Evolutionary conservation across 805 yeast genomes (phyloP).

Genomic region (Yarrowia yakushimensis): DNA sequence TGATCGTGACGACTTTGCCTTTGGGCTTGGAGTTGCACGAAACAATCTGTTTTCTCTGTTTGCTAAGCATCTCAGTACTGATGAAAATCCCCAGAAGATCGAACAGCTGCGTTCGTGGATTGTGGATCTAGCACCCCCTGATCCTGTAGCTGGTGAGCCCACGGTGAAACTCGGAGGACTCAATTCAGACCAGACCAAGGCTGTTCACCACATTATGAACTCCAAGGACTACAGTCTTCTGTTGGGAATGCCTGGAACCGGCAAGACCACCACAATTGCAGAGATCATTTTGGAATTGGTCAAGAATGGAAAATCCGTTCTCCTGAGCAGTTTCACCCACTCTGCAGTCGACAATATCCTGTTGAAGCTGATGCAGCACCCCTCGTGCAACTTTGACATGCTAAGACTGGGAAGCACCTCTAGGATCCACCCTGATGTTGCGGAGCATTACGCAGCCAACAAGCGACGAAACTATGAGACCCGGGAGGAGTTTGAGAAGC

Average conservation of each 20-base stretch:
- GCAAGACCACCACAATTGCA: conserved; percentile 87
- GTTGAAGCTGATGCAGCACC: conserved; percentile 56
- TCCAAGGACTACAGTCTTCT: conserved; percentile 76
- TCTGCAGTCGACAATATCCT: conserved; percentile 94
- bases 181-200: conserved; percentile 68
- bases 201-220: conserved; percentile 60
- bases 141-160: conserved; percentile 33
- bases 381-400: conserved; percentile 42
- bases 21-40: conserved; percentile 72
- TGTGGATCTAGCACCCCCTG: conserved; percentile 54
- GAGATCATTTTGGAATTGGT: conserved; percentile 63
- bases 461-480: conserved; percentile 40
- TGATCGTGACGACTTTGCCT: conserved; percentile 75
- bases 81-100: conserved; percentile 45
- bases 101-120: conserved; percentile 42
- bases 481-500: conserved; percentile 46
- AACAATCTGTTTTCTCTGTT: conserved; percentile 71
- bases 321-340: conserved; percentile 85
- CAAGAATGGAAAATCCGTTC: conserved; percentile 57
- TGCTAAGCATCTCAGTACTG: conserved; percentile 27
- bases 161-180: conserved; percentile 37
- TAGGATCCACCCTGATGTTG: conserved; percentile 60
- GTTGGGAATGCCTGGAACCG: conserved; percentile 98
- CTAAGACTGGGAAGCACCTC: conserved; percentile 63
- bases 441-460: conserved; percentile 43